Evolutionary conservation across 441 rosid genomes (phyloP).

Genomic region (Aquilaria agallochum): DNA sequence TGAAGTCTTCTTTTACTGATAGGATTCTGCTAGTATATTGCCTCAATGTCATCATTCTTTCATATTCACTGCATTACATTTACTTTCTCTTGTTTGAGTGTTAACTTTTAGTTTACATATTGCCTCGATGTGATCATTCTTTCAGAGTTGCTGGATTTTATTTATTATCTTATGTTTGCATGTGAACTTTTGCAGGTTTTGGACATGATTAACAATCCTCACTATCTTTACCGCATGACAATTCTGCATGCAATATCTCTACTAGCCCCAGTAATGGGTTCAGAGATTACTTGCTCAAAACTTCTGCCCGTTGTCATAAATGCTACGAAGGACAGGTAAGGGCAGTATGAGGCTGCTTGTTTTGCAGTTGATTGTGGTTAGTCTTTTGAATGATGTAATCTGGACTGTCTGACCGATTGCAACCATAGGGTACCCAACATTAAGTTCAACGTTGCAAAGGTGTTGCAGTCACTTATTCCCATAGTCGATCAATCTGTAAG

Average conservation of each 20-base stretch:
- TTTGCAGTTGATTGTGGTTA: slow-evolving; percentile 7
- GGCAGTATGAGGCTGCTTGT: neutral
- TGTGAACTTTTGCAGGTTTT: slow-evolving; percentile 45
- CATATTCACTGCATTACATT: too few relatives aligned
- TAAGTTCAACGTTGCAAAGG: slow-evolving; percentile 94
- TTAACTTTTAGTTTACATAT: neutral
- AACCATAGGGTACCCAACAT: slow-evolving; percentile 87
- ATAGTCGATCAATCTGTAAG: slow-evolving; percentile 91
- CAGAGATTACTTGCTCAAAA: slow-evolving; percentile 81
- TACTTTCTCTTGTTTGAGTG: neutral
- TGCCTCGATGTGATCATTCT: too few relatives aligned
- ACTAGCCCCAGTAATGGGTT: slow-evolving; percentile 91
- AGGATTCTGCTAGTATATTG: too few relatives aligned
- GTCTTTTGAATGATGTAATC: neutral
- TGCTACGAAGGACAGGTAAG: slow-evolving; percentile 88
- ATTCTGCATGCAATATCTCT: slow-evolving; percentile 80
- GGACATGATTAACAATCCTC: slow-evolving; percentile 84
- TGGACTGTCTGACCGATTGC: slow-evolving; percentile 10
- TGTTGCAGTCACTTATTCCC: slow-evolving; percentile 84
- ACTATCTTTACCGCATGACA: slow-evolving; percentile 91
- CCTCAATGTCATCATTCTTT: too few relatives aligned
- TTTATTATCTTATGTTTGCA: neutral
- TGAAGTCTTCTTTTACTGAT: too few relatives aligned
- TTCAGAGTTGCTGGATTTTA: too few relatives aligned
- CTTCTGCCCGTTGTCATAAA: slow-evolving; percentile 76